Evolutionary conservation across 176 grass and related monocot genomes (phyloP), one percentile per base, ranked within the genome.

Genomic region (Urochloa ruziziensis): DNA sequence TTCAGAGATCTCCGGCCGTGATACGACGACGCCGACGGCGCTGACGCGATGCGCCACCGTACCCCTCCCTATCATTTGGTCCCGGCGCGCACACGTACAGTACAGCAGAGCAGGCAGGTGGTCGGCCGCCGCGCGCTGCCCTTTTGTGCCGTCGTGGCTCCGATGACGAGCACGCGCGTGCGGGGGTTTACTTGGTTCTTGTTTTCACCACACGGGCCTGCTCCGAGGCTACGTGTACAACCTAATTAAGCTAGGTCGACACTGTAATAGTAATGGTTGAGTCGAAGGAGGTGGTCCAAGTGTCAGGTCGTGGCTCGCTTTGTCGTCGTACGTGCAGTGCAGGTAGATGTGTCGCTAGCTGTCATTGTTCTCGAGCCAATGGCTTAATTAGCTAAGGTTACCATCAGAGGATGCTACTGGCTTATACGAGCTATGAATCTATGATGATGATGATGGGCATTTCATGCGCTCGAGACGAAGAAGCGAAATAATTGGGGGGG

Each of bases 1-100:
- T 74, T 10, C 59, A 0, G 40, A 77, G 29, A 70, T 82, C n/a
- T 69, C 40, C 62, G 40, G 56, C 16, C 70, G 79, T 75, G 85
- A 87, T 76, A 58, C 27, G 21, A 48, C 67, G 37, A 62, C 40
- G 16, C 25, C 49, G 74, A 62, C 34, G 54, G 23, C 52, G 67
- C 39, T 44, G 67, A 74, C 78, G 29, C 78, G 70, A 58, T 44
- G 14, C 15, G 52, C 59, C 25, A 30, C 27, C 27, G 60, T 7
- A 29, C 28, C 27, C 36, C 0, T 0, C 25, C 25, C 13, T 59
- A 56, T 61, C 62, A 19, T 76, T 68, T 82, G 71, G 79, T n/a
- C 51, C 51, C 60, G 18, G 49, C 9, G 17, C 32, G 7, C 32
- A 32, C 79, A 82, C 79, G 62, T 76, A 76, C 43, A 44, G 34